Evolutionary conservation across 768 basidiomycete genomes (phyloP).

Genomic region (Cystofilobasidium ferigula): DNA sequence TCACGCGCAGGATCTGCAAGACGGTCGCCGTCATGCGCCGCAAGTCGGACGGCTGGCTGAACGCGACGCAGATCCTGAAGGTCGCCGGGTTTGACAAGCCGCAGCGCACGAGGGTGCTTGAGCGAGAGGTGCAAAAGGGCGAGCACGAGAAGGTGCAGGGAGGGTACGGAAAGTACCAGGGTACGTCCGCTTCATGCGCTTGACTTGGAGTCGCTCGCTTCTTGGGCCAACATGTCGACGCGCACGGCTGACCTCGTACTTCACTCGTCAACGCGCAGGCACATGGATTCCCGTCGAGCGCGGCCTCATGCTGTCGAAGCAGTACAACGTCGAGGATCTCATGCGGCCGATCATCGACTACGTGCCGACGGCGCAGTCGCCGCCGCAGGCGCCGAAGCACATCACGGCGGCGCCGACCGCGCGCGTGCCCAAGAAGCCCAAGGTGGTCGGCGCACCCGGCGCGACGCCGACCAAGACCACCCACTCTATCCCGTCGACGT

Average conservation of each 20-base stretch:
- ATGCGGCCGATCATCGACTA: conserved; percentile 92
- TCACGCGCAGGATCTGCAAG: conserved; percentile 31
- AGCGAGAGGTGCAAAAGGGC: conserved; percentile 96
- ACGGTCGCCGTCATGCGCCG: conserved; percentile 91
- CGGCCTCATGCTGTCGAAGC: conserved; percentile 70
- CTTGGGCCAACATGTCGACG: too few relatives aligned
- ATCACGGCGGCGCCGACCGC: conserved; percentile 55
- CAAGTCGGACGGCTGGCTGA: conserved; percentile 91
- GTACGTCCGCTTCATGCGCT: conserved; percentile 46
- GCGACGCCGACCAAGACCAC: conserved; percentile 6
- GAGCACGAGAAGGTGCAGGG: conserved; percentile 99
- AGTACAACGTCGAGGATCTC: conserved; percentile 79
- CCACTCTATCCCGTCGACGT: background rate
- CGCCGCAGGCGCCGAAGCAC: conserved; percentile 85
- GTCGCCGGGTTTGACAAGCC: conserved; percentile 99
- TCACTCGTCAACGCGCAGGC: conserved; percentile 44
- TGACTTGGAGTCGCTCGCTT: too few relatives aligned
- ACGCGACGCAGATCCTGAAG: conserved; percentile 98
- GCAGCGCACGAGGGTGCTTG: conserved; percentile 89
- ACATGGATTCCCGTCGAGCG: conserved; percentile 97
- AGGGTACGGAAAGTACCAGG: conserved; percentile 99
- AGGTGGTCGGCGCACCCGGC: conserved; percentile 12
- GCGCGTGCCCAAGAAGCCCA: conserved; percentile 35
- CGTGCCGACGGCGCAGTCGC: conserved; percentile 65
- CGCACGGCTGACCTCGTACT: conserved; percentile 4